Evolutionary conservation across 2,329 filamentous ascomycete species (phyloP), one percentile per base, ranked within the genome.

Genomic region (Cercospora beticola): DNA sequence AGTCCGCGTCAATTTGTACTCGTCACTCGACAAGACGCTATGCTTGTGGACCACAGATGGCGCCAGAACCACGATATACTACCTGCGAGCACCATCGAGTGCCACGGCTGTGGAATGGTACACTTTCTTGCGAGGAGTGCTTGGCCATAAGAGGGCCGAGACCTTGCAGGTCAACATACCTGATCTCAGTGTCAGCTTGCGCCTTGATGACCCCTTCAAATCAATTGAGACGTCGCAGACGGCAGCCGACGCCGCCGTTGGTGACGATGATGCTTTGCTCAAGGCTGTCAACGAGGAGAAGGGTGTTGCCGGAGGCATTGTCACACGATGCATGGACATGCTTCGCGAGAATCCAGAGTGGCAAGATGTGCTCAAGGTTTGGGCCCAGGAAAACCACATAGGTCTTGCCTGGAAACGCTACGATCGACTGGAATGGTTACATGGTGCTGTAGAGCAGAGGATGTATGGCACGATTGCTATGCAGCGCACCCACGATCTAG

Each of bases 391-490:
- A 23, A 84, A 87, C 68, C 85, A 85, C 28, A 87, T 90, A 76
- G 89, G 89, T 3, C 82, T 91, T 59, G 88, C 87, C 3, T 91
- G 89, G 89, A 89, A 88, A 77, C 83, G 89, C 57, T 91, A 90
- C 74, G 89, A 91, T 74, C 83, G 89, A 26, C 80, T 91, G 16
- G 89, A 91, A 78, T 91, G 89, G 89, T 82, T 91, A 4, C 84
- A 89, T 76, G 89, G 89, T 16, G 81, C 82, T 10, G 88, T 89
- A 64, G 89, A 91, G 75, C 84, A 87, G 71, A 87, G 86, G 69
- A 91, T 91, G 88, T 90, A 90, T 71, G 89, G 89, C 40, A 86
- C 88, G 0, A 87, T 90, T 71, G 89, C 87, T 33, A 90, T 91
- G 88, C 82, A 86, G 71, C 85, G 84, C 61, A 87, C 88, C 2